Percentiles rank a stretch among this genome's conserved stretches.
Conservation (phyloP, 345 rosid genomes). For the Cardiospermum halicacabum region DNA sequence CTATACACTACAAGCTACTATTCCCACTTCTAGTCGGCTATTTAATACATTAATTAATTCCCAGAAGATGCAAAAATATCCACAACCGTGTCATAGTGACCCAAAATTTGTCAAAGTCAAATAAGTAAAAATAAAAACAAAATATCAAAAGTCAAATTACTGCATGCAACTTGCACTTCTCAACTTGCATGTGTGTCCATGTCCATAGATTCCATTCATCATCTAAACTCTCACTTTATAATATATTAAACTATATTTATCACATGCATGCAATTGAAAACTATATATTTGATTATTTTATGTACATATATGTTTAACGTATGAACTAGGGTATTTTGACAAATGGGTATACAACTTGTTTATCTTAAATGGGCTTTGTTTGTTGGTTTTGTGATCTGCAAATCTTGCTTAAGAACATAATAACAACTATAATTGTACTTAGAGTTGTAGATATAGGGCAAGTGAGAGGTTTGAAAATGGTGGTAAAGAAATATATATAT, state of each 20-base stretch:
- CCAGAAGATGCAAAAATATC: not conserved
- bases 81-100: not conserved
- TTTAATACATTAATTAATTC: not conserved
- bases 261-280: too few species aligned
- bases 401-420: not conserved
- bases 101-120: not conserved
- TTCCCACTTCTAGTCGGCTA: not conserved
- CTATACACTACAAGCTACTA: not conserved
- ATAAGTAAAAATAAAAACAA: not conserved
- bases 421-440: not conserved
- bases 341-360: not conserved
- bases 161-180: not conserved
- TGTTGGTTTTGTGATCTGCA: not conserved
- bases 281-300: too few species aligned
- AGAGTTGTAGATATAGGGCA: not conserved
- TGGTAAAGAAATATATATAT: too few species aligned
- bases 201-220: not conserved
- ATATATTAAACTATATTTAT: too few species aligned
- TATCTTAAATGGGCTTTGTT: not conserved
- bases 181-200: not conserved
- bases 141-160: slow-evolving; percentile 1
- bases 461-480: not conserved
- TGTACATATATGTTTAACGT: too few species aligned
- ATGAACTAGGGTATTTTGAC: too few species aligned
- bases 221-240: too few species aligned